Evolutionary conservation across 176 grass and related monocot genomes (phyloP), one percentile per base, ranked within the genome.

Genomic region (Carex pumila): DNA sequence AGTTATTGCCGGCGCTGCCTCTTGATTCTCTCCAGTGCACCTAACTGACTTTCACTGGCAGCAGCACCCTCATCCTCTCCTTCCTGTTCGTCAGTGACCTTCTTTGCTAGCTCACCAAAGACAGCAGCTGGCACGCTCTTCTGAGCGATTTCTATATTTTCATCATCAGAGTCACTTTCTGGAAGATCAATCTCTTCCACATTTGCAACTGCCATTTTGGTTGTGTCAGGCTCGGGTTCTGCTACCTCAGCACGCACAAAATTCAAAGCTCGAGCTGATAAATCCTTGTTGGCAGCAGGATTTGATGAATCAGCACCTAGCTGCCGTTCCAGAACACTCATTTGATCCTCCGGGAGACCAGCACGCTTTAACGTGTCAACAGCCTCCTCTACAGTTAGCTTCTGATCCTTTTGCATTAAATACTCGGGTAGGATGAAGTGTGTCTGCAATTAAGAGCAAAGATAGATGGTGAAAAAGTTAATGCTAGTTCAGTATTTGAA

Each of bases 1-100:
- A 49, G 32, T 83, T 85, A 75, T 47, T 93, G 93, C 69, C 92
- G 91, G 3, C 89, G 91, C 14, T 85, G 90, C 85, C 91, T 25
- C 25, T 99, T 96, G 4, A 99, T 94, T 84, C 97, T 95, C 86
- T 95, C 93, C 8, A 99, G 93, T 47, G 97, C 97, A 11, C 97
- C 97, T 39, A 99, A 65, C 65, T 78, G 86, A 74, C n/a, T 53
- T 53, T 74, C 71, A 53, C 71, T 3, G 53, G 73, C 52, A 17
- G 71, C 90, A 15, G 84, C 87, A 89, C 90, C 93, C 54, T 93
- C 83, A 50, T 80, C 71, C 54, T 83, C 85, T 67, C 80, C 83
- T 43, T 93, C 96, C 18, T 65, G 32, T 64, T 89, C 89, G 74
- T 95, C 86, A 7, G 91, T 84, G 17, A 85, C 88, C 71, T 85